Base-by-base conservation (phyloP, 2,329 filamentous ascomycete species). In the Chaetomium strumarium region DNA sequence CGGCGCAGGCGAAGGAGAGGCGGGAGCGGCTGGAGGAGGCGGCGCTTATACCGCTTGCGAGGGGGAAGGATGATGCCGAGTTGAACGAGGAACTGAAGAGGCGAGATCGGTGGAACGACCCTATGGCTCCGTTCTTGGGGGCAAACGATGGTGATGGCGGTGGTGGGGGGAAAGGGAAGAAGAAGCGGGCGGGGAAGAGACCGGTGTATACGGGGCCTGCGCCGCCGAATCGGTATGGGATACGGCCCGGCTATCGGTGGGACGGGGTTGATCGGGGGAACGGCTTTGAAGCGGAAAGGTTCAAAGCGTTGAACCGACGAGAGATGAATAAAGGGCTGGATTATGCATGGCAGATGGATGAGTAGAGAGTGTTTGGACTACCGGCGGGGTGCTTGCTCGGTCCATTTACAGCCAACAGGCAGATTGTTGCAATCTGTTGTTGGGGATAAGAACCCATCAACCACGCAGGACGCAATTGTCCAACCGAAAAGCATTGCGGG, bases 281-380 rank as follows among this genome's bases (percentile, higher is more conserved):
- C 71, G 92, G 92, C 0, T 97, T 96, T 67, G 93, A 99, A 73
- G 86, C 82, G 57, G 86, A 96, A 66, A 87, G 91, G 72, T 97
- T 97, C 72, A 90, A 87, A 67, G 88, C 90, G 2, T 75, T 91
- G 60, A 96, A 96, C 68, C 76, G 83, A 60, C 81, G 81, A 60
- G 83, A 84, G 63, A 83, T 90, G 66, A 83, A 86, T 62, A 86
- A 88, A 69, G 85, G 85, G 31, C 69, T 97, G 64, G 84, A 92
- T 63, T 97, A 96, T 69, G 83, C 86, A 31, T 99, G 92, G 93
- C 89, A 96, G 75, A 93, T 95, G 86, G 93, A 69, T 93, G 78
- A 67, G 49, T 63, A 54, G 52, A 6, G 11, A 17, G 14, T 24
- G 46, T 2, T 2, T 12, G 33, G 33, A 4, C 33, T 34, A 10